Conservation (phyloP, 169 alveolate species). For the Eimeria sp. region DNA sequence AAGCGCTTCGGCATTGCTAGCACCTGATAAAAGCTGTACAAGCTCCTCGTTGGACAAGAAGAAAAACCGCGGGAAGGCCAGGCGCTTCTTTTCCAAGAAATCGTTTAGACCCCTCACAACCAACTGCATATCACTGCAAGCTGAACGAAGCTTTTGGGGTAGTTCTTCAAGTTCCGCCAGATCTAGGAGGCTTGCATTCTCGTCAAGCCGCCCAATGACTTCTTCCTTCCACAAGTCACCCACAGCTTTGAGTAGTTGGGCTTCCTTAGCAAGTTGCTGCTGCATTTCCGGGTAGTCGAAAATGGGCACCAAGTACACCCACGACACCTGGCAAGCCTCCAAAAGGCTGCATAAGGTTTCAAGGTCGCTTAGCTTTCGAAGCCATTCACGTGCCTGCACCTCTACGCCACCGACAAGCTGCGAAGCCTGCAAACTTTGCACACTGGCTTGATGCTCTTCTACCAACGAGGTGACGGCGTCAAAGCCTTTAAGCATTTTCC, state of each 20-base stretch:
- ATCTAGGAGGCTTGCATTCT: conserved; percentile 84
- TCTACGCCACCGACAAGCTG: conserved; percentile 92
- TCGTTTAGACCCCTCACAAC: conserved; percentile 95
- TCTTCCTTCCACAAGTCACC: conserved; percentile 83
- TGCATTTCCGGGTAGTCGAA: conserved; percentile 91
- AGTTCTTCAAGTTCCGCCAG: conserved; percentile 90
- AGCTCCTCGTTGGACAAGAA: conserved; percentile 98
- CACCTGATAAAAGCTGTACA: conserved; percentile 95
- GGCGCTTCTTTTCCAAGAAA: conserved; percentile 94
- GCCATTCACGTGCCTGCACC: conserved; percentile 93
- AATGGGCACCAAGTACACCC: conserved; percentile 91
- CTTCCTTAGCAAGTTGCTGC: conserved; percentile 88
- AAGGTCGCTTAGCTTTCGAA: conserved; percentile 89
- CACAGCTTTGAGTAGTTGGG: conserved; percentile 85
- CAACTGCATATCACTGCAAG: conserved; percentile 92
- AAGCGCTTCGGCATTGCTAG: conserved; percentile 96
- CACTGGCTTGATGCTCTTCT: conserved; percentile 93
- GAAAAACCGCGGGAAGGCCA: conserved; percentile 95
- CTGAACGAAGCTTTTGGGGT: conserved; percentile 89
- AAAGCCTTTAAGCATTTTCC: conserved; percentile 89
- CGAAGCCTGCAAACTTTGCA: conserved; percentile 92
- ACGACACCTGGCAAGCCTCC: conserved; percentile 87
- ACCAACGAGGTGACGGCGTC: conserved; percentile 90
- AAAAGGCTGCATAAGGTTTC: conserved; percentile 85
- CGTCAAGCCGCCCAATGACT: conserved; percentile 80